These are phyloP conservation scores for Saxispiralis lemnorum DNA, from an alignment of 495 filamentous ascomycete genomes.

Conservation along the genomic window DNA sequence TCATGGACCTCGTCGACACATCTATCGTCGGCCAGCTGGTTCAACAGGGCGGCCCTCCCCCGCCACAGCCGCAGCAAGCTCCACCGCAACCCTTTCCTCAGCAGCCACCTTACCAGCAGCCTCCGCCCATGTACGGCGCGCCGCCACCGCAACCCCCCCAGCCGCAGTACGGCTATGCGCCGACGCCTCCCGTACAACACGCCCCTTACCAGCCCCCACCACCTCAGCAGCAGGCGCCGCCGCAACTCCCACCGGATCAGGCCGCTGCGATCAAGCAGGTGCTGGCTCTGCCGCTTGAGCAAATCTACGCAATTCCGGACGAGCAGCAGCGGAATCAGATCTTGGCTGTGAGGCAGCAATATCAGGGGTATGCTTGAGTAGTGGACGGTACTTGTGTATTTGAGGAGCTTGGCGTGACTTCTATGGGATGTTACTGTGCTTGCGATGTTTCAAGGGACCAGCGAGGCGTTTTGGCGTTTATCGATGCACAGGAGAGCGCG, in stretches of 20 bases:
- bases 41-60: constrained; percentile 28
- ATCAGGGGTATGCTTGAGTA: no score
- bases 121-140: background rate
- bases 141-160: background rate
- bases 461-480: no score
- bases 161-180: constrained; percentile 14
- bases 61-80: constrained; percentile 13
- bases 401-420: no score
- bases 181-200: constrained; percentile 41
- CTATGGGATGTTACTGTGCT: no score
- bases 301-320: constrained; percentile 51
- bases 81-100: constrained; percentile 17
- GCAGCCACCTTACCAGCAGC: constrained; percentile 12
- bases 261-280: constrained; percentile 53
- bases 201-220: constrained; percentile 28
- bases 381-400: no score
- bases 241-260: constrained; percentile 21
- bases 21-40: constrained; percentile 38
- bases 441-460: no score
- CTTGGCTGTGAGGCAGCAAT: constrained; percentile 44
- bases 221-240: constrained; percentile 24
- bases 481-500: no score
- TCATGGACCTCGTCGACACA: constrained; percentile 80
- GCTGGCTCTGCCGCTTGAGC: constrained; percentile 52
- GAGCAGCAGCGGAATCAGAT: constrained; percentile 59